Evolutionary conservation across 208 protist genomes (phyloP), one percentile per base, ranked within the genome.

Genomic region (Acanthamoeba sp.): DNA sequence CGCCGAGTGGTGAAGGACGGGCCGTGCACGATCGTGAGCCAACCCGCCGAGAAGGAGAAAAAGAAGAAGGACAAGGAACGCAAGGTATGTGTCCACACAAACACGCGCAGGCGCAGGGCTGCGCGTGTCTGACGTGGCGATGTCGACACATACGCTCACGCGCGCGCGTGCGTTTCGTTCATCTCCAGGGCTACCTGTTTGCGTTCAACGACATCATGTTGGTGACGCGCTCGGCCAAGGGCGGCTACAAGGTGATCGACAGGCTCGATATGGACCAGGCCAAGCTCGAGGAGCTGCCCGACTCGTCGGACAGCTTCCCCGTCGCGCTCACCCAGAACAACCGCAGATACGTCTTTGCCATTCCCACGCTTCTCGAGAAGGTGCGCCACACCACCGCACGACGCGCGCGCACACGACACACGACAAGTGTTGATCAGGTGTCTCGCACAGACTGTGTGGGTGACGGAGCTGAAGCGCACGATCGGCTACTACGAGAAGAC

Each of bases 401-500:
- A 2, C n/a, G n/a, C n/a, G 14, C 27, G 14, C 59, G 59, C 59
- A 66, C 59, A 73, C 34, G 1, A 20, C 50, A 22, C 50, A 57
- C 50, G 62, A 29, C 62, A 20, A 59, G 52, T 59, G 14, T 59
- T 59, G 52, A 59, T 59, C 20, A 62, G 22, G 12, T 22, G 55
- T 62, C 22, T 62, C 50, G 7, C 50, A 57, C 50, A 85, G 42
- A 36, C 27, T 7, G 80, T 88, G 7, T 91, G 84, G 84, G 22
- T 69, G 16, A 71, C 48, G 22, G 84, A 91, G 84, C 84, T 91
- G 22, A 91, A 91, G 55, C 48, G 84, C 24, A 62, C 57, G 7
- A 91, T 91, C 36, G 84, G 84, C 29, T 71, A 71, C 34, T 91
- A 91, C 55, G 55, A 91, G 36, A 91, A 91, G 84, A 91, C 48